Base-by-base conservation (phyloP, 176 grass and related monocot genomes). In the Elaeis guineensis region DNA sequence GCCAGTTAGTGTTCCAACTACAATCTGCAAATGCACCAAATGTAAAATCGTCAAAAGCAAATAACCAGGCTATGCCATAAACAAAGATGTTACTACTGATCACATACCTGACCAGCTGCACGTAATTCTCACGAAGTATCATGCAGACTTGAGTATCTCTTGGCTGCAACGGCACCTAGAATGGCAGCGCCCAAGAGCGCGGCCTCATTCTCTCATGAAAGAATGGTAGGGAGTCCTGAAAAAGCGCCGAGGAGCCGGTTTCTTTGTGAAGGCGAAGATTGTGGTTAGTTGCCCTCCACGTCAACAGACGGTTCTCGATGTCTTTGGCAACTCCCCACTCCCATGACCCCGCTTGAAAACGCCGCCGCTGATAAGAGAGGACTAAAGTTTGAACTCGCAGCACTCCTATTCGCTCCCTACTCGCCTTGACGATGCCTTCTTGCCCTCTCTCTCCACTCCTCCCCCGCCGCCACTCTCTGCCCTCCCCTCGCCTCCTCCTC, bases 91-190 rank as follows among this genome's bases (percentile, higher is more conserved):
- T 6, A 77, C 28, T 3, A 24, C 25, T 17, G 52, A 69, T 58
- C 4, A 66, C 49, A 64, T 80, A 79, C 87, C 75, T 88, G 65
- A 21, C 87, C 87, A 59, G 87, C 72, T 73, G 86, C 92, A 85
- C n/a, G n/a, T n/a, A n/a, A n/a, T n/a, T n/a, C n/a, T 22, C 1
- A 1, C 21, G 1, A 22, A 20, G 87, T 83, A 54, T 81, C 73
- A 19, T 55, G 80, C 67, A 97, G 62, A 4, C 83, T 63, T 3
- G 61, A 28, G 71, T 78, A 88, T 62, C 78, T 97, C 55, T 82
- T 22, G 21, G 72, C 84, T 64, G 92, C 92, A 67, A 97, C 84
- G 69, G 87, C 80, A 72, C 92, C 83, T 22, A 22, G 21, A 22
- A 22, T 22, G 21, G 21, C 1, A 22, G 1, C 1, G 8, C 92